Evolutionary conservation across 345 rosid species (phyloP), one percentile per base, ranked within the genome.

Genomic region (Moricandia moricandioides): DNA sequence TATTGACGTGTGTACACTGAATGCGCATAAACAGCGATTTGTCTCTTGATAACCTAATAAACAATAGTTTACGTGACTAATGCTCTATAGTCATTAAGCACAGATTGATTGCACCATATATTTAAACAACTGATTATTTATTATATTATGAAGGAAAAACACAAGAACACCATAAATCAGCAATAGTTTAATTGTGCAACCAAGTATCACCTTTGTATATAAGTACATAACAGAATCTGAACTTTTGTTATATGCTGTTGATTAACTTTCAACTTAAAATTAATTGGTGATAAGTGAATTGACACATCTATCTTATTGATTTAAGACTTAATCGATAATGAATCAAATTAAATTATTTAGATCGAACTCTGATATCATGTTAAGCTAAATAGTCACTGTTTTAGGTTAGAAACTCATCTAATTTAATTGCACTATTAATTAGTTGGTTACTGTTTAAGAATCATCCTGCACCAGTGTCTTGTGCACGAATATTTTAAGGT

Each of bases 1-100:
- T 67, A 7, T 35, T 5, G 65, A 72, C 70, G 29, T 55, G 70
- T 52, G 76, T 35, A 29, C 6, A 34, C 39, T 37, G 30, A 62
- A 51, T 8, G 17, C 52, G 17, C 62, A 24, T 34, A 33, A 59
- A 43, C 5, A 59, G 16, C 31, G 58, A 59, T 47, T 61, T 60
- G 33, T 7, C 33, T 18, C 49, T 40, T 31, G 35, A 66, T 45
- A 37, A 26, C 73, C 73, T n/a, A 14, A 43, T 6, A 13, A 61
- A 71, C 33, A 47, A 18, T 47, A 31, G 56, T 73, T 64, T 29
- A 65, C 14, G 31, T 27, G 30, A 27, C 8, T 10, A 70, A 16
- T 59, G 43, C 64, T 27, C 10, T 64, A 2, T 51, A 37, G 47
- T 37, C 70, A 73, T 54, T 37, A 64, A 17, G 31, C 70, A 43